Evolutionary conservation across 176 grass and related monocot species (phyloP), one percentile per base, ranked within the genome.

Genomic region (Thinopyrum elongatum): DNA sequence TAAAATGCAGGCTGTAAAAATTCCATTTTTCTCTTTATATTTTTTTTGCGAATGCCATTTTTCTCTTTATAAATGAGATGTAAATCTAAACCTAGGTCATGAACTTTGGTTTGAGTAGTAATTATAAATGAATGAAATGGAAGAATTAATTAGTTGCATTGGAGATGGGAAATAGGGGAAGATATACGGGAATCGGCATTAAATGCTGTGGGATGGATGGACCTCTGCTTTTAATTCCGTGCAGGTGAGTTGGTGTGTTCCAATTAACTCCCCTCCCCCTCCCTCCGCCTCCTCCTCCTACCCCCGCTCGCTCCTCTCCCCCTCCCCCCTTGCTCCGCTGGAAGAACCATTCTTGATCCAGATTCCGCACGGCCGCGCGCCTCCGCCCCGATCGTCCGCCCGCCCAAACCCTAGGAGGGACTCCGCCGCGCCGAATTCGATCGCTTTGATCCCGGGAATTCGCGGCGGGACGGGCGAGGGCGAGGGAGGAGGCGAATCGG

Each of bases 271-370:
- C 78, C 51, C 23, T 21, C 75, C 80, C 3, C n/a, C 80, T 68
- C 14, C 29, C 39, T 21, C 70, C 71, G 4, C 72, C 42, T 51
- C 72, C 28, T 31, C 25, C 39, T 51, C 19, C 23, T 19, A 29
- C 3, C 7, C 38, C 34, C 67, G n/a, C n/a, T 49, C 64, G 8
- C 41, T 70, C 26, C 44, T 44, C 1, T 13, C 31, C 16, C 30
- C 12, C 16, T 17, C 1, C 17, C 31, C 27, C 14, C 7, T 57
- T 84, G 80, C 91, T 80, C 83, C 61, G 83, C 85, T 79, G 71
- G 71, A 74, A 47, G 34, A 47, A 49, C 83, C 67, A 29, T 79
- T 79, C 86, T 92, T 92, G 90, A 89, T 89, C 87, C 79, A 89
- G 87, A 89, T 82, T 89, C 27, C 87, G 22, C 34, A 59, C 22